Conservation (phyloP, 2,329 filamentous ascomycete genomes). For the Fusarium papillatum region DNA sequence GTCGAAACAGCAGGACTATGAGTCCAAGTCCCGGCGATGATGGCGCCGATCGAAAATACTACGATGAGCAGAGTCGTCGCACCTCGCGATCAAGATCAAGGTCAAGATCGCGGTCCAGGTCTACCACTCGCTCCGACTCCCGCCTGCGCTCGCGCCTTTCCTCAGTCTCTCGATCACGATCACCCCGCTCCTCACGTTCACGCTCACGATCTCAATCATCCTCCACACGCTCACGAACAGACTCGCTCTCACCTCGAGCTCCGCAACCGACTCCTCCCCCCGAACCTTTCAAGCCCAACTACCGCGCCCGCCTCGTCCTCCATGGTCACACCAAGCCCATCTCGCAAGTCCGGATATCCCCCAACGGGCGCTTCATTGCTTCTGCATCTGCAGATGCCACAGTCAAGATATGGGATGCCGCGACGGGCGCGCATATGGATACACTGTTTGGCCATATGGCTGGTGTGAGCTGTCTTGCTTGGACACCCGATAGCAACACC, state of each 20-base stretch:
- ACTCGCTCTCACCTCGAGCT: slow-evolving; percentile 43
- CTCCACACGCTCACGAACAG: slow-evolving; percentile 47
- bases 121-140: slow-evolving; percentile 55
- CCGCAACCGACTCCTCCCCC: slow-evolving; percentile 53
- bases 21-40: slow-evolving; percentile 43
- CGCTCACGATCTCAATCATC: slow-evolving; percentile 47
- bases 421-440: slow-evolving; percentile 83
- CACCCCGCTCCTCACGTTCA: slow-evolving; percentile 48
- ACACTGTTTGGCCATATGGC: slow-evolving; percentile 95
- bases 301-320: slow-evolving; percentile 78
- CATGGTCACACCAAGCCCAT: slow-evolving; percentile 85
- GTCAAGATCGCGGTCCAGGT: slow-evolving; percentile 51
- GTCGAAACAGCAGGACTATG: slow-evolving; percentile 36
- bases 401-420: slow-evolving; percentile 90
- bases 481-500: slow-evolving; percentile 90
- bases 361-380: slow-evolving; percentile 90
- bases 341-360: slow-evolving; percentile 90
- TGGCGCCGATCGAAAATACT: slow-evolving; percentile 40
- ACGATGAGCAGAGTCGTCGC: slow-evolving; percentile 44
- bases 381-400: slow-evolving; percentile 91
- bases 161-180: slow-evolving; percentile 46
- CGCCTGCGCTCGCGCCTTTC: slow-evolving; percentile 48
- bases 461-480: slow-evolving; percentile 92
- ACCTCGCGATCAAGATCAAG: slow-evolving; percentile 50
- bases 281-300: slow-evolving; percentile 73